Conservation (phyloP, 2,329 filamentous ascomycete species). For the Dactylellina leptospora region DNA sequence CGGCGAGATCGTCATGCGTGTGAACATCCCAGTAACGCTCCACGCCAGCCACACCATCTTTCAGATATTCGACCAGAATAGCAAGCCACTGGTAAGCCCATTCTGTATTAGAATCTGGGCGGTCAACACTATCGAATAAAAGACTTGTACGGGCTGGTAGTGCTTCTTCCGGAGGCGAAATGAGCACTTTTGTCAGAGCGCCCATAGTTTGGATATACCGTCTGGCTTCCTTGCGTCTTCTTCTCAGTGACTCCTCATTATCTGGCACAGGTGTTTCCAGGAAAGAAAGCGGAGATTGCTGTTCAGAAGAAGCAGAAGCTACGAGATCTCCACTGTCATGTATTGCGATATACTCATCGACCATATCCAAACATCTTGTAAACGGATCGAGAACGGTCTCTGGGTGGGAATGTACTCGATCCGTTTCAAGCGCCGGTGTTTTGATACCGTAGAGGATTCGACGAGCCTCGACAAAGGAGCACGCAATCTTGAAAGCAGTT, state of each 20-base stretch:
- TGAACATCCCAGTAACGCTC: conserved; percentile 40
- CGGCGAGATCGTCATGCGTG: conserved; percentile 44
- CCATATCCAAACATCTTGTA: conserved; percentile 66
- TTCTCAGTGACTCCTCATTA: conserved; percentile 41
- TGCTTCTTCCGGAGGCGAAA: conserved; percentile 31
- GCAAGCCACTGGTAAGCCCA: conserved; percentile 43
- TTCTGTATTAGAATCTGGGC: background rate
- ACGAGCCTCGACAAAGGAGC: conserved; percentile 66
- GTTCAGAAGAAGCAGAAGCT: conserved; percentile 13
- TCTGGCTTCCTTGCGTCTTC: conserved; percentile 38
- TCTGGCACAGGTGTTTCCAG: conserved; percentile 35
- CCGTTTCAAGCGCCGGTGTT: conserved; percentile 23
- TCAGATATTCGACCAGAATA: conserved; percentile 38
- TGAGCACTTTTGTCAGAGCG: conserved; percentile 31
- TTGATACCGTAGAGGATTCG: conserved; percentile 67
- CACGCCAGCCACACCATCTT: conserved; percentile 35
- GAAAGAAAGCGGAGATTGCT: conserved; percentile 12
- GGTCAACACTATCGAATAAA: conserved; percentile 40
- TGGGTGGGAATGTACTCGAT: conserved; percentile 15
- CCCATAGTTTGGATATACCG: conserved; percentile 47
- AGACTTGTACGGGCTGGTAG: conserved; percentile 14
- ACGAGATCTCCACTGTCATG: conserved; percentile 61
- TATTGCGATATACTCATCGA: conserved; percentile 71
- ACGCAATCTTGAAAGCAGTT: conserved; percentile 67
- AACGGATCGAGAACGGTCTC: conserved; percentile 62